A percentile compares a stretch with the other conserved stretches of the same genome.
Conservation (phyloP, 1,139 yeast species). For the Saccharomyces hybrid region DNA sequence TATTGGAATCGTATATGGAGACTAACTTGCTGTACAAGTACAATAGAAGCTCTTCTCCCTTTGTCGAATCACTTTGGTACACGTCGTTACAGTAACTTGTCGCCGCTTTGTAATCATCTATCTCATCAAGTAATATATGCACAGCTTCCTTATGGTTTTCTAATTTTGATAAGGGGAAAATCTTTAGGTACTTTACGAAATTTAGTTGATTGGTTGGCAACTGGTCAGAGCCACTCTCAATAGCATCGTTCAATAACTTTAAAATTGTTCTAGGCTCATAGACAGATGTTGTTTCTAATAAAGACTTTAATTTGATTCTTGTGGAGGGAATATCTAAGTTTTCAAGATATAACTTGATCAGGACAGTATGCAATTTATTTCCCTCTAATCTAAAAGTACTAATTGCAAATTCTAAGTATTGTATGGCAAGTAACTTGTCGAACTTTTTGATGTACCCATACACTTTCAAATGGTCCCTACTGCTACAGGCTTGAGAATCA, state of each 20-base stretch:
- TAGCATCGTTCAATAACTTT: slow-evolving; percentile 29
- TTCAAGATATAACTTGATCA: slow-evolving; percentile 50
- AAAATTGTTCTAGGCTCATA: slow-evolving; percentile 43
- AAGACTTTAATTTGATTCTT: slow-evolving; percentile 36
- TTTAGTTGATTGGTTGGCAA: slow-evolving; percentile 11
- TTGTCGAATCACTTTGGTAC: slow-evolving; percentile 35
- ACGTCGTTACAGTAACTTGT: slow-evolving; percentile 53
- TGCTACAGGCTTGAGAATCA: slow-evolving; percentile 55
- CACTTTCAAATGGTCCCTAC: slow-evolving; percentile 49
- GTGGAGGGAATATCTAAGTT: slow-evolving; percentile 15
- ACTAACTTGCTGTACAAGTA: slow-evolving; percentile 22
- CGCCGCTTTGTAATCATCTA: slow-evolving; percentile 53
- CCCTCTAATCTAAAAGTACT: slow-evolving; percentile 36
- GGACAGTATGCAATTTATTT: slow-evolving; percentile 43
- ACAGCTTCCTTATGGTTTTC: slow-evolving; percentile 62
- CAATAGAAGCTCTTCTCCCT: slow-evolving; percentile 36
- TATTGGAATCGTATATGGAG: slow-evolving; percentile 9
- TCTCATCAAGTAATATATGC: slow-evolving; percentile 51
- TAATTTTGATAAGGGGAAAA: slow-evolving; percentile 52
- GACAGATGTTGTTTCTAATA: slow-evolving; percentile 34
- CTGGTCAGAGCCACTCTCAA: slow-evolving; percentile 14
- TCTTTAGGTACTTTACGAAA: slow-evolving; percentile 39
- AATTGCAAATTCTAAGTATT: slow-evolving; percentile 58
- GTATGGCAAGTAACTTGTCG: slow-evolving; percentile 35
- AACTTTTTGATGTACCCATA: slow-evolving; percentile 38